Base-by-base conservation (phyloP, 1,284 basidiomycete genomes). In the Vanrija pseudolonga region DNA sequence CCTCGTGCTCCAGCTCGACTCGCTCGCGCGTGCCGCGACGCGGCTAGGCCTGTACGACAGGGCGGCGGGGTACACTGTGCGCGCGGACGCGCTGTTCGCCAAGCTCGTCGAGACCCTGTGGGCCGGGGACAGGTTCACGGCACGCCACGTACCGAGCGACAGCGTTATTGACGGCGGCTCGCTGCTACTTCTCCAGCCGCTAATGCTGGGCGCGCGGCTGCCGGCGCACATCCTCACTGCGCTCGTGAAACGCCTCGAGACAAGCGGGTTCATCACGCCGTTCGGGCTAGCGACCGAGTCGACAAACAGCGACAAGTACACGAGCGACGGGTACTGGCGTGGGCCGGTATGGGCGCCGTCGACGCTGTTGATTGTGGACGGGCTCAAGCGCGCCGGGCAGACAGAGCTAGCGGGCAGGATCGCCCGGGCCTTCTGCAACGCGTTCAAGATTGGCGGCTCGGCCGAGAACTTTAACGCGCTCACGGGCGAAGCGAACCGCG, bases 311-410 rank as follows among this genome's bases (percentile, higher is more conserved):
- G 18, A 26, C 17, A 19, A 52, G 19, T 52, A 52, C 38, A 43
- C 45, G 11, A 26, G 22, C 18, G 50, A 52, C 50, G 50, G 50
- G 18, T 52, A 52, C 45, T 42, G 41, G 41, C 18, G 41, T 14
- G 45, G 51, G 36, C 49, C 49, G 14, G 42, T 50, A 12, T 50
- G 49, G 49, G 49, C 49, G 22, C 49, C 49, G 41, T 53, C 51
- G 17, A 53, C 45, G 19, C 22, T 41, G 14, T 15, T 48, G 23
- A n/a, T 48, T 7, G 51, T 40, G 15, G 47, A 45, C 8, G 51
- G 36, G 6, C 19, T 50, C n/a, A 19, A 24, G 14, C 38, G 24
- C 14, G 49, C 49, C n/a, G 49, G 49, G 4, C 9, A 50, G 17
- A 32, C 20, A 17, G 49, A 22, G 11, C 26, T 50, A 6, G 49